These are phyloP conservation scores for Hypoxylon sp. DNA, from an alignment of 2,329 filamentous ascomycete genomes.

Conservation along the genomic window DNA sequence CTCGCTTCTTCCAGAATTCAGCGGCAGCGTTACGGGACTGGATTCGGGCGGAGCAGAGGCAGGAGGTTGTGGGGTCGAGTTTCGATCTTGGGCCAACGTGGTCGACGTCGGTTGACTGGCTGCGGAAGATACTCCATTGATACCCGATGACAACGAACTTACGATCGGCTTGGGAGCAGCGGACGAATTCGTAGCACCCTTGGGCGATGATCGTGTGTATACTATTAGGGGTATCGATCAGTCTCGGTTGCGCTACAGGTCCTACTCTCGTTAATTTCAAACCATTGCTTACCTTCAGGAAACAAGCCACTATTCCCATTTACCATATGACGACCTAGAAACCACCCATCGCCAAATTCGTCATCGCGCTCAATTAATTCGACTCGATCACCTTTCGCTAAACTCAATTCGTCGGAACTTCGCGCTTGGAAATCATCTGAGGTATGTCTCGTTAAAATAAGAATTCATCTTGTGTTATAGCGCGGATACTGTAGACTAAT, in stretches of 20 bases:
- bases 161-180: constrained; percentile 43
- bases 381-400: constrained; percentile 84
- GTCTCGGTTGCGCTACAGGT: constrained; percentile 13
- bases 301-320: constrained; percentile 82
- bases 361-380: constrained; percentile 86
- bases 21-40: constrained; percentile 50
- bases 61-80: constrained; percentile 31
- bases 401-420: constrained; percentile 89
- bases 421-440: constrained; percentile 81
- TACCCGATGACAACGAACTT: constrained; percentile 39
- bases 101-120: constrained; percentile 39
- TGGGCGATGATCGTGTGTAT: constrained; percentile 68
- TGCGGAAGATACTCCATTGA: constrained; percentile 39
- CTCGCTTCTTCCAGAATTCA: constrained; percentile 53
- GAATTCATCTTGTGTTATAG: constrained; percentile 8
- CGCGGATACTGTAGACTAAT: constrained; percentile 14
- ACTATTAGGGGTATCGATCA: constrained; percentile 53
- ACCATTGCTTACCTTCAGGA: constrained; percentile 74
- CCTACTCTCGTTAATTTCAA: constrained; percentile 7
- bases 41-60: constrained; percentile 42
- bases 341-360: constrained; percentile 90
- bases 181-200: constrained; percentile 45
- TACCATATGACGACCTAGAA: constrained; percentile 75
- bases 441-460: constrained; percentile 11
- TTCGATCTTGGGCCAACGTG: constrained; percentile 42